A percentile compares a stretch with the other conserved stretches of the same genome.
Evolutionary conservation across 306 rosid genomes (phyloP).

Genomic region (Lablab purpureus): DNA sequence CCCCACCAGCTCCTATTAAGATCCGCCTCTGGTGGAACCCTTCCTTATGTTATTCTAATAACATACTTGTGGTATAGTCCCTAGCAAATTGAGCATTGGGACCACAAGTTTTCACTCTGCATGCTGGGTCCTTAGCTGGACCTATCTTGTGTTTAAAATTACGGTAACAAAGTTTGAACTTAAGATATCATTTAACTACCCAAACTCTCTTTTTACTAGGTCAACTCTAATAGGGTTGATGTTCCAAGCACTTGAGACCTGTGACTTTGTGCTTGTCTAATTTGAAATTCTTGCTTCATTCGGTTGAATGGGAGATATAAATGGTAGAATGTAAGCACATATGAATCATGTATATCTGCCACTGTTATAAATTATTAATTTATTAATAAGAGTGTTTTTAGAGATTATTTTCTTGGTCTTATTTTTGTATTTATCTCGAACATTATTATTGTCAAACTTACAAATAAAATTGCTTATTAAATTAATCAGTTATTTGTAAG

Average conservation of each 20-base stretch:
- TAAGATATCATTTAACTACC: too few relatives aligned
- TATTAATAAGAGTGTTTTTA: neutral
- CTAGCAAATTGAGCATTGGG: neutral
- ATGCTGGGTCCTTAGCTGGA: neutral
- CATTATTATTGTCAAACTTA: too few relatives aligned
- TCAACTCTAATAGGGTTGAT: too few relatives aligned
- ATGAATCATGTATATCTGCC: neutral
- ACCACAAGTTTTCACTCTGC: neutral
- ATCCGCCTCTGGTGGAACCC: too few relatives aligned
- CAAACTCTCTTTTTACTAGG: too few relatives aligned
- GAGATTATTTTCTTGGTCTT: too few relatives aligned
- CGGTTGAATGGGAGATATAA: neutral
- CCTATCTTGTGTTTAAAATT: neutral
- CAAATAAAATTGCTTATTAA: neutral
- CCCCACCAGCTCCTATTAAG: too few relatives aligned
- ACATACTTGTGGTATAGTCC: neutral
- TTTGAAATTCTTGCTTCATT: neutral
- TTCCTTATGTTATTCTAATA: neutral
- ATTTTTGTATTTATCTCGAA: too few relatives aligned
- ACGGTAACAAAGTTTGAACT: too few relatives aligned
- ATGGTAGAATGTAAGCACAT: neutral
- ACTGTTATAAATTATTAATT: too few relatives aligned
- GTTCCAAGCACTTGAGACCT: neutral
- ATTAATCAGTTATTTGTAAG: neutral
- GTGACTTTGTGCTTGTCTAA: neutral